A percentile compares a stretch with the other conserved stretches of the same genome.
These are phyloP conservation scores for Ammopiptanthus mongolicus DNA, from an alignment of 306 rosid genomes.

Conservation along the genomic window DNA sequence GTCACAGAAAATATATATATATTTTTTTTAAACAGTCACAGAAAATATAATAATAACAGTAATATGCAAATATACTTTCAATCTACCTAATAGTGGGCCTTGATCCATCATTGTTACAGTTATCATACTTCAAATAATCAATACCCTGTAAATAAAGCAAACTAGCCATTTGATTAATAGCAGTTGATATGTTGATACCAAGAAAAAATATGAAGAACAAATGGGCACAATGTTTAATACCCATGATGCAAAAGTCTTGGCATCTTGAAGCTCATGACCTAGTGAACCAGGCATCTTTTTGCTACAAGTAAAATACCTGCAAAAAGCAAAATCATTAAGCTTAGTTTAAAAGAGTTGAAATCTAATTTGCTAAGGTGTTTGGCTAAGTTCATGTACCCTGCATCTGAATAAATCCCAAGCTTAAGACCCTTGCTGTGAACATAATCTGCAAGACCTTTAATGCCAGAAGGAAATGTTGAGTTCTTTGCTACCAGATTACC, in stretches of 20 bases:
- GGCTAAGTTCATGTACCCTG: constrained; percentile 54
- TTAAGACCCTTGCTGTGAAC: constrained; percentile 92
- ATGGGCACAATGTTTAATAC: constrained; percentile 30
- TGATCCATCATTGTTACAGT: constrained; percentile 63
- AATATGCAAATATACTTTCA: not conserved
- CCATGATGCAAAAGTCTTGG: constrained; percentile 90
- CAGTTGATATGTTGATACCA: not conserved
- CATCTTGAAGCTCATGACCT: constrained; percentile 88
- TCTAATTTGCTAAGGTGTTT: not conserved
- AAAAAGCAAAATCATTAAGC: not conserved
- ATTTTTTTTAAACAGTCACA: too few species aligned
- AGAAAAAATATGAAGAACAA: not conserved
- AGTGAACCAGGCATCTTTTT: constrained; percentile 92
- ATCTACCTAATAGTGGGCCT: constrained; percentile 76
- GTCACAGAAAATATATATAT: too few species aligned
- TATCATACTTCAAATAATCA: constrained; percentile 97
- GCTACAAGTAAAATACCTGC: constrained; percentile 89
- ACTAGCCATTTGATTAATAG: not conserved
- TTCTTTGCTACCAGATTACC: constrained; percentile 71
- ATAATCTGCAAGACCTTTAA: constrained; percentile 85
- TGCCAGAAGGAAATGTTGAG: constrained; percentile 88
- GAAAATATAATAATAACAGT: too few species aligned
- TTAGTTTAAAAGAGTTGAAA: not conserved
- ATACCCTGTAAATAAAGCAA: constrained; percentile 59
- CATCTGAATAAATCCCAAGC: constrained; percentile 95